Evolutionary conservation across 495 filamentous ascomycete genomes (phyloP), one percentile per base, ranked within the genome.

Genomic region (Xylaria nigripes): DNA sequence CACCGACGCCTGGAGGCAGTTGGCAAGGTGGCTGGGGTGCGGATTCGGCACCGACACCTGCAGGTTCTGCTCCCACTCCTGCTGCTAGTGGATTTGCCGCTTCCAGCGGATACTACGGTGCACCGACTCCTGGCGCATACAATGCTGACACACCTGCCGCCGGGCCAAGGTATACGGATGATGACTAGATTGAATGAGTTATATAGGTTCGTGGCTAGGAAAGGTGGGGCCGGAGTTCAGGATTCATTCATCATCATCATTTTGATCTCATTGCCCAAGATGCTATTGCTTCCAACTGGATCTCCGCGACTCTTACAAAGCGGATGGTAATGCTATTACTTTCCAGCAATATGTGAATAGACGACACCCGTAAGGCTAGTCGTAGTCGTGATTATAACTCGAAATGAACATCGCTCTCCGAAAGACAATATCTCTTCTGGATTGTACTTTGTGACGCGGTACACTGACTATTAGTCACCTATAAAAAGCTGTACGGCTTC

Each of bases 61-160:
- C 81, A 16, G 82, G 81, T 1, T 70, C 78, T 8, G 83, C 82
- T 3, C 82, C 81, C 0, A 82, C 81, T 0, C 81, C 79, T 0
- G 81, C 73, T 6, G 73, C 75, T n/a, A 68, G 67, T 21, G 67
- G 67, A 4, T 67, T 41, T 34, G 61, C 61, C 6, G 55, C 58
- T 8, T 62, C 68, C 1, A 74, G 72, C 45, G 76, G 74, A 23
- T 83, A 84, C 47, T 82, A 81, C 54, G 81, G 83, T 51, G 87
- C 87, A 2, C 86, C 87, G 2, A 95, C 90, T 3, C 90, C 90
- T 0, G 90, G 83, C 0, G 76, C 80, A 2, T 88, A 86, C 62
- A 82, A 80, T 30, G 81, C 86, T 19, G 85, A 87, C 64, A 92
- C 88, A 0, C 89, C 90, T 2, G 89, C 86, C 10, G 83, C 84